Percentiles rank a stretch among this genome's conserved stretches.
Evolutionary conservation across 345 rosid genomes (phyloP).

Genomic region (Lepidium africanum): DNA sequence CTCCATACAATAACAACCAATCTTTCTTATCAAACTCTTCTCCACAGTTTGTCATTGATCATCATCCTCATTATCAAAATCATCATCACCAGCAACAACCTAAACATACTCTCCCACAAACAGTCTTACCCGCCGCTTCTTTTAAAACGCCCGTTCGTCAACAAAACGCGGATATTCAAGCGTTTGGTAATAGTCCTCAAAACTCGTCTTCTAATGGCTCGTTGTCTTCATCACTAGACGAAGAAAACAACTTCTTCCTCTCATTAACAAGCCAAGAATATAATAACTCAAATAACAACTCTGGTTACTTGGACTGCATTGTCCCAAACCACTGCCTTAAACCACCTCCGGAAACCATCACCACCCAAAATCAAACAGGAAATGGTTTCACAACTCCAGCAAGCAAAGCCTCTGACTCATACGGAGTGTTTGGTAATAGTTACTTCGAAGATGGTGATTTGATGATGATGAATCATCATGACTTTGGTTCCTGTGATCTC

Average conservation of each 20-base stretch:
- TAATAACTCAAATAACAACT: constrained; percentile 33
- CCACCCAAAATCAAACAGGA: constrained; percentile 9
- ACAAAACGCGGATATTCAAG: constrained; percentile 16
- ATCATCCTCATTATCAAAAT: constrained; percentile 24
- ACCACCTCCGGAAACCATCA: constrained; percentile 43
- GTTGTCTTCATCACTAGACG: constrained; percentile 31
- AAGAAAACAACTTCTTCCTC: constrained; percentile 43
- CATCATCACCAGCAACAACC: constrained; percentile 14
- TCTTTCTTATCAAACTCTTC: constrained; percentile 36
- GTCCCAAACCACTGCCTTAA: constrained; percentile 88
- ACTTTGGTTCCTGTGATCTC: constrained; percentile 47
- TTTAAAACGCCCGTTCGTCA: constrained; percentile 24
- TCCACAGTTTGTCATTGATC: constrained; percentile 31
- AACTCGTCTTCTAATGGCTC: constrained; percentile 33
- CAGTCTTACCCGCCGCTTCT: constrained; percentile 13
- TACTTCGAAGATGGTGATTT: constrained; percentile 22
- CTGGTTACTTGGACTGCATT: constrained; percentile 88
- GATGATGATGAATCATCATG: constrained; percentile 21
- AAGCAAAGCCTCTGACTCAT: constrained; percentile 12
- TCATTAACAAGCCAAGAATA: constrained; percentile 14
- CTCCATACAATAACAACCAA: constrained; percentile 44
- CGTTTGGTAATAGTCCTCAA: constrained; percentile 25
- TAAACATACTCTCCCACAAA: constrained; percentile 16
- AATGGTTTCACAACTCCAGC: constrained; percentile 5
- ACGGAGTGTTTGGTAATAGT: constrained; percentile 16